Conservation (phyloP, 139 green algal species). For the Tetraselmis striata region DNA sequence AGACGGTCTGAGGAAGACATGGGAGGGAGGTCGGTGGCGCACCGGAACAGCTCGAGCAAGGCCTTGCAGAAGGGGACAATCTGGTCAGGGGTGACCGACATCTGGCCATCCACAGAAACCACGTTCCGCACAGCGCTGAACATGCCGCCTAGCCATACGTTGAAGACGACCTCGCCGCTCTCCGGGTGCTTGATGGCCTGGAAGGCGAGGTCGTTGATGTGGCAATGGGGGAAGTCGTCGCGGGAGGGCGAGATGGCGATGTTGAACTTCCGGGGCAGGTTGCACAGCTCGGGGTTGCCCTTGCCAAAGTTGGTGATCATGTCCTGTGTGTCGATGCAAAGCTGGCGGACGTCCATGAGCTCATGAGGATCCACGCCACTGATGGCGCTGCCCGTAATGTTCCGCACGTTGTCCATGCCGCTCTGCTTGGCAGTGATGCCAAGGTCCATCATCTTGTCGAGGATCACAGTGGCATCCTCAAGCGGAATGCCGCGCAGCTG, state of each 20-base stretch:
- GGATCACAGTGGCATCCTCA: slow-evolving; percentile 24
- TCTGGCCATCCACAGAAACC: slow-evolving; percentile 76
- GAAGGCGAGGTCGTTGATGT: slow-evolving; percentile 98
- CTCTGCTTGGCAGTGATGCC: slow-evolving; percentile 75
- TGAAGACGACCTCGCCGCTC: slow-evolving; percentile 69
- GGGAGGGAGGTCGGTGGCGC: neutral
- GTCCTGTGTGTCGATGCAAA: slow-evolving; percentile 42
- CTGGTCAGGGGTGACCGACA: slow-evolving; percentile 70
- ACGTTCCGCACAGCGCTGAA: slow-evolving; percentile 89
- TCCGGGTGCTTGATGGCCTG: slow-evolving; percentile 67
- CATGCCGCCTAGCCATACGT: slow-evolving; percentile 88
- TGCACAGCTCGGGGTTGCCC: slow-evolving; percentile 80
- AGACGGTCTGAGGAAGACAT: too few species aligned
- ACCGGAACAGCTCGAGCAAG: slow-evolving; percentile 71
- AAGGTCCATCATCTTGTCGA: slow-evolving; percentile 25
- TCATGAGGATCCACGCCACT: slow-evolving; percentile 88
- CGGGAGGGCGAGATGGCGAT: slow-evolving; percentile 76
- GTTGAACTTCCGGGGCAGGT: slow-evolving; percentile 97
- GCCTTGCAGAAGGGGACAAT: slow-evolving; percentile 68
- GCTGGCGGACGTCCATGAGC: slow-evolving; percentile 76
- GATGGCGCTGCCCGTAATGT: slow-evolving; percentile 81
- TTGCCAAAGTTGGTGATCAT: slow-evolving; percentile 53
- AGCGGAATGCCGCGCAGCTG: slow-evolving; percentile 88
- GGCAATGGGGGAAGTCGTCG: slow-evolving; percentile 93
- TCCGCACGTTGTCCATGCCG: slow-evolving; percentile 97